Conservation (phyloP, 148 eudicot species). For the Rhododendron ferrugineum region DNA sequence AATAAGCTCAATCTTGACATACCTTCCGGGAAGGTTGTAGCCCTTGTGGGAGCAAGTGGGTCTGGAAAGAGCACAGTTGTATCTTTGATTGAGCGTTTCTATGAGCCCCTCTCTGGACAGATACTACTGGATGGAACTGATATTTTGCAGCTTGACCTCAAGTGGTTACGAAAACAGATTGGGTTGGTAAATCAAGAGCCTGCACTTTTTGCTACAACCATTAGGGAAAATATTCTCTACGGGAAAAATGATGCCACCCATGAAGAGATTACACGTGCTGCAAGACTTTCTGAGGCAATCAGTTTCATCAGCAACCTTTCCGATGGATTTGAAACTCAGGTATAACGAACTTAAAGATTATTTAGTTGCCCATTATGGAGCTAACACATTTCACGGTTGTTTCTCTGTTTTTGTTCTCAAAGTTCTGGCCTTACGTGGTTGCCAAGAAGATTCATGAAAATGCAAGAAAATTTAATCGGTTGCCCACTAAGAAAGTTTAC, state of each 20-base stretch:
- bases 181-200: constrained; percentile 98
- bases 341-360: constrained; percentile 8
- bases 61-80: constrained; percentile 96
- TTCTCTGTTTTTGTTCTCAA: neutral
- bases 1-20: constrained; percentile 62
- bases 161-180: constrained; percentile 84
- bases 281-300: constrained; percentile 89
- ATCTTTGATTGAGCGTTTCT: constrained; percentile 94
- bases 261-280: constrained; percentile 88
- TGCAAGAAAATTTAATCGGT: too few species aligned
- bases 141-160: constrained; percentile 66
- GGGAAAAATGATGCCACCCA: constrained; percentile 84
- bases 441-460: too few species aligned
- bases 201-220: constrained; percentile 92
- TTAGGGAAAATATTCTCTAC: constrained; percentile 83
- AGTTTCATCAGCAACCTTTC: constrained; percentile 87
- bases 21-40: constrained; percentile 87
- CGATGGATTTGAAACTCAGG: constrained; percentile 96
- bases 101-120: constrained; percentile 76
- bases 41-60: constrained; percentile 99
- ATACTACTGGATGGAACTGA: constrained; percentile 68
- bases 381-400: neutral
- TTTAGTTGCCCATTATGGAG: neutral
- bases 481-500: neutral
- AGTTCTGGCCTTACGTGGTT: too few species aligned